Percentiles rank a stretch among this genome's conserved stretches.
These are phyloP conservation scores for Gonapodya sp. DNA, from an alignment of 192 early-diverging fungal genomes.

Conservation along the genomic window DNA sequence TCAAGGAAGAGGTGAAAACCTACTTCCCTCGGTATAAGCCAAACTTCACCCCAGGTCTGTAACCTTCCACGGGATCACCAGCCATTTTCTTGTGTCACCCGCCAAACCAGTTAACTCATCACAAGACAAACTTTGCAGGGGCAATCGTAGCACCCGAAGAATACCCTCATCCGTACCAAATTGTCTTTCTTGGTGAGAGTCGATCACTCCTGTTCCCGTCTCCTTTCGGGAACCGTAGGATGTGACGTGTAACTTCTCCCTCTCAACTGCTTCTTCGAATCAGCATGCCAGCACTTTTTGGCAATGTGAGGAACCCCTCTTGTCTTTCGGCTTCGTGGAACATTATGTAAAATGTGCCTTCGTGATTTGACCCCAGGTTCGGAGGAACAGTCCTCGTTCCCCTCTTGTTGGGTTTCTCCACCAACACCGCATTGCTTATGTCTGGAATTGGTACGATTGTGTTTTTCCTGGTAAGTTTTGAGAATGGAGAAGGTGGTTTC, in stretches of 20 bases:
- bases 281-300: not conserved
- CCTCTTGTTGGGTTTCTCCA: constrained; percentile 29
- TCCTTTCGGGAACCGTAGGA: not conserved
- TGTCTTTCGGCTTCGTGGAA: too few relatives aligned
- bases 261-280: not conserved
- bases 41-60: not conserved
- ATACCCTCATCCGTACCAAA: not conserved
- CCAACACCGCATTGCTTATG: constrained; percentile 40
- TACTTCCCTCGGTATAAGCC: not conserved
- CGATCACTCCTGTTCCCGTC: too few relatives aligned
- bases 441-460: constrained; percentile 18
- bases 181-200: not conserved
- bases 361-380: constrained; percentile 52
- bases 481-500: not conserved
- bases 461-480: not conserved
- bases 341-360: constrained; percentile 17
- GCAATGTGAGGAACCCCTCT: not conserved
- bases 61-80: not conserved
- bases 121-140: too few relatives aligned
- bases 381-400: constrained; percentile 43
- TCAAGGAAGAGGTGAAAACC: too few relatives aligned
- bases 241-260: not conserved
- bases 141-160: not conserved
- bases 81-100: not conserved
- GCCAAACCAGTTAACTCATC: too few relatives aligned